Base-by-base conservation (phyloP, 106 monocot genomes). In the Alisma plantagoaquatica region DNA sequence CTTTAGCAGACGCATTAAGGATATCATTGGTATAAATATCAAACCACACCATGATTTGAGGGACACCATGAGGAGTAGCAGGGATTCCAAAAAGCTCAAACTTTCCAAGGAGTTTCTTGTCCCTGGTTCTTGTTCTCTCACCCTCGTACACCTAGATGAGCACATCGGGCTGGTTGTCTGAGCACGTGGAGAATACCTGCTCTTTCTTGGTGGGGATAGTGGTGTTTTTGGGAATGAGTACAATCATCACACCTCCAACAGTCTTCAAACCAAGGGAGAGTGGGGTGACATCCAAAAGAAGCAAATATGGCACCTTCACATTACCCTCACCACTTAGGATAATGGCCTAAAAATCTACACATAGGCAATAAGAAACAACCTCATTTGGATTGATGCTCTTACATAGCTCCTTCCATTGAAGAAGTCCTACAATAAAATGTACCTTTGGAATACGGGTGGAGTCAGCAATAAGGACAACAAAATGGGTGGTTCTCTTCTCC, bases 21-120 rank as follows among this genome's bases (percentile, higher is more conserved):
- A 83, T 77, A 9, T 77, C 82, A 29, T 83, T 74, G 5, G 74
- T 77, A 35, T 77, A 73, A 18, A 83, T 78, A 45, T 75, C 74
- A 14, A 83, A 83, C 63, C 70, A 67, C n/a, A 83, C 78, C 0
- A 49, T 71, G 54, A 83, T 71, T 51, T 78, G 70, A 9, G 83
- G 70, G 0, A 68, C 78, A 30, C 83, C 78, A n/a, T 58, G 27
- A 1, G 77, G 82, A 2, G 77, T 76, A 8, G 82, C 73, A 3
- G 74, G 77, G 18, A 83, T 77, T 26, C 82, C 77, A 7, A 70
- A 43, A 12, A 83, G 73, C 53, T 74, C 70, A 46, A 79, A 85
- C 43, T 79, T 76, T 21, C 84, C 84, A 5, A 84, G 63, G 1
- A 58, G 57, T 23, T 58, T 58, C 15, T 58, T 58, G 33, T 58